A percentile compares a stretch with the other conserved stretches of the same genome.
phyloP scores from a whole-genome alignment of 768 basidiomycete species.

The Serendipita sp. region DNA sequence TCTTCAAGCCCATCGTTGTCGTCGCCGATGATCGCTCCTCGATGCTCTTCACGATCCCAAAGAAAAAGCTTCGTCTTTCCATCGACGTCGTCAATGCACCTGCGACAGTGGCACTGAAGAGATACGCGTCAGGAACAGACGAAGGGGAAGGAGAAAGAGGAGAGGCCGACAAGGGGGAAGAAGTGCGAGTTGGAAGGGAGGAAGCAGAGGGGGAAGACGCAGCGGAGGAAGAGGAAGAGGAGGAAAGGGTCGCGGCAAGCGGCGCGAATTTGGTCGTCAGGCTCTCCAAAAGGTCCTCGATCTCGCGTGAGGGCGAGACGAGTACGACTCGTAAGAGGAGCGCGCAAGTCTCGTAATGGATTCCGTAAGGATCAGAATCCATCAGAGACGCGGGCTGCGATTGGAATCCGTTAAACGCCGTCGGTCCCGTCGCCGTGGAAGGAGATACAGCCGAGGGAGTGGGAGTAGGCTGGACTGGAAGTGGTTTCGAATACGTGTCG shows the following conservation, averaged over 20 bases:
- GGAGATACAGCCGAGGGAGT: not conserved
- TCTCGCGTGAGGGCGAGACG: constrained; percentile 10
- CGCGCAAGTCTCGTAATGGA: constrained; percentile 8
- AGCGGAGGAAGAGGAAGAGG: not conserved
- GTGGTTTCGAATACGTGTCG: not conserved
- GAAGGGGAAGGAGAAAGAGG: not conserved
- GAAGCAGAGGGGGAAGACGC: not conserved
- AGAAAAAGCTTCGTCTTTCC: not conserved
- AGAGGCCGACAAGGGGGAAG: not conserved
- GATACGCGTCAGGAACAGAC: not conserved
- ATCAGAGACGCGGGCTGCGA: not conserved
- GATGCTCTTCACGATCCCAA: not conserved
- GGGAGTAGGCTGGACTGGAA: not conserved
- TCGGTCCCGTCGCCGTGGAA: not conserved
- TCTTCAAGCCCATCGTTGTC: not conserved
- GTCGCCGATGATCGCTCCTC: not conserved
- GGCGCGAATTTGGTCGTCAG: not conserved
- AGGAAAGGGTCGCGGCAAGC: not conserved
- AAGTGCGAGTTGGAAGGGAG: not conserved
- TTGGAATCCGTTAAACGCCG: not conserved
- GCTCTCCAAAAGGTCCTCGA: not conserved
- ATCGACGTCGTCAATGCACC: not conserved
- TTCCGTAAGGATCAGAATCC: not conserved
- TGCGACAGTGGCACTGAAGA: not conserved
- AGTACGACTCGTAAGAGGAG: constrained; percentile 15